These are phyloP conservation scores for Dimargaris xerosporica DNA, from an alignment of 192 early-diverging fungal genomes.

Conservation along the genomic window DNA sequence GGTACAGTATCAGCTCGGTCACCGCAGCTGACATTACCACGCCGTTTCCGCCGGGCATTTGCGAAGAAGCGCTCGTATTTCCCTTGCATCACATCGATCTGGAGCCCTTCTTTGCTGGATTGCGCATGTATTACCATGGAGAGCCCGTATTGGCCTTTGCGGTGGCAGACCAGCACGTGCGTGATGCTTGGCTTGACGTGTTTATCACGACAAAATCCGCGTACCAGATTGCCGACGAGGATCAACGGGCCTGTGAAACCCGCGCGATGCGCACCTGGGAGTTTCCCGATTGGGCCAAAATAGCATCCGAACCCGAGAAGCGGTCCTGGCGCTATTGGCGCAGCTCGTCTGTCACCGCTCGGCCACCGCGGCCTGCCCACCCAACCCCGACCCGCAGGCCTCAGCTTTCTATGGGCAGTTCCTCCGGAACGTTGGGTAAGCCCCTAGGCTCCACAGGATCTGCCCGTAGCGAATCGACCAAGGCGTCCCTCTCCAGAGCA, in stretches of 20 bases:
- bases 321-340: conserved; percentile 11
- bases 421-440: too few species aligned
- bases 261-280: conserved; percentile 4
- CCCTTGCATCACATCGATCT: conserved; percentile 4
- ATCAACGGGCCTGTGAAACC: neutral
- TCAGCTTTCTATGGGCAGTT: too few species aligned
- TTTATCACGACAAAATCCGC: conserved; percentile 6
- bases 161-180: neutral
- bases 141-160: conserved; percentile 1
- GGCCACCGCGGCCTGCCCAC: too few species aligned
- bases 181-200: neutral
- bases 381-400: too few species aligned
- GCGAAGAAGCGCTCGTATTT: conserved; percentile 3
- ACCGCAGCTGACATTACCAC: neutral
- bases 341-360: conserved; percentile 7
- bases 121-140: conserved; percentile 2
- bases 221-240: conserved; percentile 7
- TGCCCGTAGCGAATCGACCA: too few species aligned
- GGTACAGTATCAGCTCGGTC: conserved; percentile 1
- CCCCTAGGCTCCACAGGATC: too few species aligned
- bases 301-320: neutral
- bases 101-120: conserved; percentile 8
- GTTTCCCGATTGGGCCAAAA: neutral
- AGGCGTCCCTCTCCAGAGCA: neutral
- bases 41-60: neutral